Evolutionary conservation across 257 asterid species (phyloP), one percentile per base, ranked within the genome.

Genomic region (Anisodus tanguticus): DNA sequence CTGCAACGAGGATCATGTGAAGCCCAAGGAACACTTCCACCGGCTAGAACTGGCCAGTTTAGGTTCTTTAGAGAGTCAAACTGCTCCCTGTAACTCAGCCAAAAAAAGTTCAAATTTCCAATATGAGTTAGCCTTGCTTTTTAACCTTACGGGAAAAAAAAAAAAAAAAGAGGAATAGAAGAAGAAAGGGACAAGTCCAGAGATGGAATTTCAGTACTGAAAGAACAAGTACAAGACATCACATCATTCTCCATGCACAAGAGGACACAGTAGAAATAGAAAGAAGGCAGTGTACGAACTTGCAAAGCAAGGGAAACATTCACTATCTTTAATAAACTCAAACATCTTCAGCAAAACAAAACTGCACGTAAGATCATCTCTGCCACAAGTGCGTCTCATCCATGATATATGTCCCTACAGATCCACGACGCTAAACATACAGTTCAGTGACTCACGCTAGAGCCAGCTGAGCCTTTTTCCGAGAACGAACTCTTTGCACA

Each of bases 381-480:
- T 53, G 62, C 57, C 7, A 53, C 68, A 82, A 26, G 35, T 19
- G 70, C 39, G 53, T 81, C 80, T 74, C 71, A 60, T 83, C 70
- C 31, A 26, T 66, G 83, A 81, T 84, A 74, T 80, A 82, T 31
- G 81, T 83, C 84, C 84, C 76, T 74, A 86, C 83, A 55, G 84
- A 82, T 85, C 81, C 85, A 81, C 62, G 82, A 90, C 89, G 70
- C 90, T 78, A 87, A 83, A 86, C 88, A 87, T 85, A 86, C 87
- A 88, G 89, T 86, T 91, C 89, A 91, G 88, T 88, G 91, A 93
- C 98, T 95, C 98, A 97, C 95, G 85, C 93, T 89, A 95, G 98
- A 90, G 95, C 97, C 91, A 97, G 92, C 88, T 90, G 98, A 84
- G 97, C 95, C 91, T 97, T 97, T 89, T 88, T 95, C 83, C 97